Evolutionary conservation across 495 filamentous ascomycete species (phyloP), one percentile per base, ranked within the genome.

Genomic region (Niebla homalea): DNA sequence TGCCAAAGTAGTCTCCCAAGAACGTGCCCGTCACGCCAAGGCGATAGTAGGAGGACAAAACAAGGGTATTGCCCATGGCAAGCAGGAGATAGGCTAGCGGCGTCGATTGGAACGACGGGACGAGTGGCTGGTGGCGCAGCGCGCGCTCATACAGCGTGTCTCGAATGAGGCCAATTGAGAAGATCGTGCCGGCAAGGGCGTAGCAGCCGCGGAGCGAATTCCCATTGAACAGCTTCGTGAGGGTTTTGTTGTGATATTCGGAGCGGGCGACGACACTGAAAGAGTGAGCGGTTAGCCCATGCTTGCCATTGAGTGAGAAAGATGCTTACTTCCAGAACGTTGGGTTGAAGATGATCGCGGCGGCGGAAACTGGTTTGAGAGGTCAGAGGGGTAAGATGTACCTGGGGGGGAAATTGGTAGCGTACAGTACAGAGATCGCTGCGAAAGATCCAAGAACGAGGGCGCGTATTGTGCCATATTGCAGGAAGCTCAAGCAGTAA

Each of bases 21-120:
- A 96, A 98, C 55, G 92, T 98, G 49, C 92, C 93, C 10, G 92
- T 97, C 53, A 98, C 73, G 40, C 92, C 92, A n/a, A 98, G 77
- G 23, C 80, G 84, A 78, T 81, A 95, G 70, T 94, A 97, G 52
- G 80, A 86, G 25, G 81, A 80, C 16, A 97, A 63, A 22, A 98
- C 92, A 16, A 98, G 78, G 48, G 85, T 66, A 60, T 94, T 96
- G 40, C 92, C 93, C 36, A 70, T 50, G 39, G 73, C 73, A 57
- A 97, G 73, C 37, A 95, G 72, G 10, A 65, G 70, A 48, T 80
- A 84, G 37, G 82, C 86, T 18, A 83, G 62, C 51, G 69, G 69
- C 37, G 75, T 73, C 35, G 76, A 67, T 51, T 74, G 61, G 55
- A 90, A 78, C 42, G 74, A 56, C 14, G 83, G 81, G 63, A 79